Percentiles rank a stretch among this genome's conserved stretches.
phyloP scores from a whole-genome alignment of 108 stramenopile genomes.

The Mediolabrus comicus region DNA sequence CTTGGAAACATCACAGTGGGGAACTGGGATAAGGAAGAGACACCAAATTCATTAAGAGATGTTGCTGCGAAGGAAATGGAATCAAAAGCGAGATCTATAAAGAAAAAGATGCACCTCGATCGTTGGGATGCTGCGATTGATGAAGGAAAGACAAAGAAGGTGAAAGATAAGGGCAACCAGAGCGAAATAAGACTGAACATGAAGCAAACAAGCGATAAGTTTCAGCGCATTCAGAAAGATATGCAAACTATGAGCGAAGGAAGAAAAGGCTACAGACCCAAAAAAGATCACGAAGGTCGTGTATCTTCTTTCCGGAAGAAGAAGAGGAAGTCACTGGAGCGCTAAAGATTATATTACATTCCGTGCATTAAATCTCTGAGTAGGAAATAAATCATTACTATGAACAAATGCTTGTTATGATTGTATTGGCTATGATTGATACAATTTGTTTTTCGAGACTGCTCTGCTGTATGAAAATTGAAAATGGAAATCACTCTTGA shows the following conservation, averaged over 20 bases:
- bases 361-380: background rate
- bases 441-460: too few relatives aligned
- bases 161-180: slow-evolving; percentile 22
- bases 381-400: background rate
- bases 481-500: too few relatives aligned
- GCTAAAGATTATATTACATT: background rate
- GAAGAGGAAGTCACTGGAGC: slow-evolving; percentile 20
- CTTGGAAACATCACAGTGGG: slow-evolving; percentile 58
- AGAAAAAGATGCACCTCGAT: slow-evolving; percentile 72
- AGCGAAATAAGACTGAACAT: background rate
- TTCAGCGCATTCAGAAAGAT: slow-evolving; percentile 62
- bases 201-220: slow-evolving; percentile 48
- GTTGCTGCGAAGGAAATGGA: slow-evolving; percentile 39
- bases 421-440: too few relatives aligned
- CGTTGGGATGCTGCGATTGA: slow-evolving; percentile 76
- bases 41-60: background rate
- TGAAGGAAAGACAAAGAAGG: slow-evolving; percentile 61
- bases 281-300: slow-evolving; percentile 3
- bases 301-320: slow-evolving; percentile 19
- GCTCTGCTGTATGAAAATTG: too few relatives aligned
- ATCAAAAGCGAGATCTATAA: slow-evolving; percentile 49
- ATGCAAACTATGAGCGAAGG: slow-evolving; percentile 54
- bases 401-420: too few relatives aligned
- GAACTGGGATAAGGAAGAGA: slow-evolving; percentile 60
- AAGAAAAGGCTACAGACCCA: slow-evolving; percentile 40